Evolutionary conservation across 352 stramenopile species (phyloP).

Genomic region (Pythium vanterpoolii): DNA sequence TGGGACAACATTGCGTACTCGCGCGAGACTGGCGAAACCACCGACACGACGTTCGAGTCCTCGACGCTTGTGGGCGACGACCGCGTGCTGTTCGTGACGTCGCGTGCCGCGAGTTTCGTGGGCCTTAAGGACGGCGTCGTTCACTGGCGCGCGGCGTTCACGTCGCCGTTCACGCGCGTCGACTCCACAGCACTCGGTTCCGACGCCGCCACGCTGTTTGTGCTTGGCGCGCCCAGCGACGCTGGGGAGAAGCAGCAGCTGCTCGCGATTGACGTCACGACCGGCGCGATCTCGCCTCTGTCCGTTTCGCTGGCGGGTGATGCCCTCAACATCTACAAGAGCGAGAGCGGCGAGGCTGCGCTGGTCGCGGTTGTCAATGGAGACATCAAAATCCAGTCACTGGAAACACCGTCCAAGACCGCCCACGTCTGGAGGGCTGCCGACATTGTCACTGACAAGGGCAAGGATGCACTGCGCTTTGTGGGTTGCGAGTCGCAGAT

Average conservation of each 20-base stretch:
- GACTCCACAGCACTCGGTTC: slow-evolving; percentile 40
- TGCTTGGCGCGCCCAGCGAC: too few species aligned
- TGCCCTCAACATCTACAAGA: slow-evolving; percentile 31
- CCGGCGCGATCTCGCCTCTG: slow-evolving; percentile 2
- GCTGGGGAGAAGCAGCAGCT: background rate
- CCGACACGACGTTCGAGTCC: slow-evolving; percentile 35
- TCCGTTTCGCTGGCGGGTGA: slow-evolving; percentile 1
- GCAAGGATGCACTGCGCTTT: slow-evolving; percentile 30
- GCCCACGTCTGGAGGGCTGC: slow-evolving; percentile 1
- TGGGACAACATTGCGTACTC: slow-evolving; percentile 59
- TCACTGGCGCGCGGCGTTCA: slow-evolving; percentile 35
- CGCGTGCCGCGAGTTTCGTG: slow-evolving; percentile 41
- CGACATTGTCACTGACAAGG: too few species aligned
- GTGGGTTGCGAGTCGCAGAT: slow-evolving; percentile 38
- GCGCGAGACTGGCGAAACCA: slow-evolving; percentile 9
- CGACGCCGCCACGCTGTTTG: slow-evolving; percentile 45
- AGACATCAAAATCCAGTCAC: slow-evolving; percentile 34
- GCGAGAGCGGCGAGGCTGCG: slow-evolving; percentile 29
- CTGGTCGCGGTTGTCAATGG: slow-evolving; percentile 28
- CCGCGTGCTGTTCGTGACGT: slow-evolving; percentile 47
- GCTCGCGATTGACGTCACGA: slow-evolving; percentile 19
- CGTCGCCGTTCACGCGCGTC: slow-evolving; percentile 24
- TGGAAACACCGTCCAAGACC: slow-evolving; percentile 31
- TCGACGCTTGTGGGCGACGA: slow-evolving; percentile 49
- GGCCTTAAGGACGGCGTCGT: slow-evolving; percentile 57